These are phyloP conservation scores for Mycena belliarum DNA, from an alignment of 768 basidiomycete genomes.

Conservation along the genomic window DNA sequence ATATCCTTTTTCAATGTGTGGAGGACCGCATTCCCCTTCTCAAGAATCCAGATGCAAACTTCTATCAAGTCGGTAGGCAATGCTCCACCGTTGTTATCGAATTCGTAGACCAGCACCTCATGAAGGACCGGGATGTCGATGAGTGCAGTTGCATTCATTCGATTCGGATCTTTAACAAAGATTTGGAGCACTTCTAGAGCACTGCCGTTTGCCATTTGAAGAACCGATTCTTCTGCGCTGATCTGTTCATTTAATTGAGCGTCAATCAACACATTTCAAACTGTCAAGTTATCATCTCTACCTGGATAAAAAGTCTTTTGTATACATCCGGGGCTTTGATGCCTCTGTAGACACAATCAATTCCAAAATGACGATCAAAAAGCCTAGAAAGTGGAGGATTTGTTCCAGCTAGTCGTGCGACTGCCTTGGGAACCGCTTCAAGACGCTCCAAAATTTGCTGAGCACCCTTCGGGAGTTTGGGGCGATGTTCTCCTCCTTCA, in stretches of 20 bases:
- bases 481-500: not conserved
- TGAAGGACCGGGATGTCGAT: conserved; percentile 20
- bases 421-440: not conserved
- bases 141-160: not conserved
- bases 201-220: conserved; percentile 21
- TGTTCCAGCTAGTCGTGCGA: not conserved
- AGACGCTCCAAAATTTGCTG: not conserved
- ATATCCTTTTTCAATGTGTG: not conserved
- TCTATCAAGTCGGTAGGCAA: not conserved
- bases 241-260: conserved; percentile 19
- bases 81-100: not conserved
- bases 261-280: too few species aligned
- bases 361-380: not conserved
- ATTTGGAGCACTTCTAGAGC: conserved; percentile 8
- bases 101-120: conserved; percentile 14
- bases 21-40: not conserved
- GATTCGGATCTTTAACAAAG: conserved; percentile 11
- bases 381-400: not conserved
- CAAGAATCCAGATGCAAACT: not conserved
- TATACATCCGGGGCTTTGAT: not conserved
- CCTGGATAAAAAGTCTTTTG: conserved; percentile 11
- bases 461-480: not conserved
- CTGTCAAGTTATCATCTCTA: too few species aligned
- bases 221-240: conserved; percentile 25
- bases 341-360: not conserved